phyloP scores from a whole-genome alignment of 306 rosid species.

The Lotus japonicus region DNA sequence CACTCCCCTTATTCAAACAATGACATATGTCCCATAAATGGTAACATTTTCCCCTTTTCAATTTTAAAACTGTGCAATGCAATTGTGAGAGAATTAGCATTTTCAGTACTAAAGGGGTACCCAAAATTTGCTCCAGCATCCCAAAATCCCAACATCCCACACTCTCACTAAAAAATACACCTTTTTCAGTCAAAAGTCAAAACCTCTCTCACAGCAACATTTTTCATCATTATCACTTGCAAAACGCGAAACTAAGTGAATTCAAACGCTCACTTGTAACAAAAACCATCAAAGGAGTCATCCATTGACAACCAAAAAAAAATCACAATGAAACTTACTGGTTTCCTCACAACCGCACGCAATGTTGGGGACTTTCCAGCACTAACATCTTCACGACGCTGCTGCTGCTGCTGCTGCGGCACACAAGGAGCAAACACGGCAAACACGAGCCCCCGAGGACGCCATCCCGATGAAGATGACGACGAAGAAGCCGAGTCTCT shows the following conservation, averaged over 20 bases:
- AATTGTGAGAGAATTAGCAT: too few species aligned
- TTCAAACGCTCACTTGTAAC: neutral
- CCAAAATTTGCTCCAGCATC: neutral
- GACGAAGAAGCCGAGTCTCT: conserved; percentile 23
- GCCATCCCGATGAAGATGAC: conserved; percentile 38
- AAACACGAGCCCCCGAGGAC: conserved; percentile 52
- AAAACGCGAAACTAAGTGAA: neutral
- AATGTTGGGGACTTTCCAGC: conserved; percentile 39
- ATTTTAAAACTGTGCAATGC: too few species aligned
- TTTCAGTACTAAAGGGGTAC: too few species aligned
- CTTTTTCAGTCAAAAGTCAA: neutral
- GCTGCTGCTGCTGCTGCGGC: neutral
- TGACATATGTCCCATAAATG: too few species aligned
- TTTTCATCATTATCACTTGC: neutral
- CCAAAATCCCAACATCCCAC: neutral
- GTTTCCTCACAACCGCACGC: conserved; percentile 53
- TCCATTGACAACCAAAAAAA: neutral
- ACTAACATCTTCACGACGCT: conserved; percentile 10
- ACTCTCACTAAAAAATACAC: neutral
- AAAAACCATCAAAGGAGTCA: neutral
- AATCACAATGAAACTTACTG: conserved; percentile 51
- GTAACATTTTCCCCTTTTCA: too few species aligned
- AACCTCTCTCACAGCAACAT: neutral
- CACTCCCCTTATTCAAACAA: too few species aligned
- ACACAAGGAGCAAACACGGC: conserved; percentile 53